phyloP scores from a whole-genome alignment of 2,329 filamentous ascomycete species.

The Keithomyces neogunnii region DNA sequence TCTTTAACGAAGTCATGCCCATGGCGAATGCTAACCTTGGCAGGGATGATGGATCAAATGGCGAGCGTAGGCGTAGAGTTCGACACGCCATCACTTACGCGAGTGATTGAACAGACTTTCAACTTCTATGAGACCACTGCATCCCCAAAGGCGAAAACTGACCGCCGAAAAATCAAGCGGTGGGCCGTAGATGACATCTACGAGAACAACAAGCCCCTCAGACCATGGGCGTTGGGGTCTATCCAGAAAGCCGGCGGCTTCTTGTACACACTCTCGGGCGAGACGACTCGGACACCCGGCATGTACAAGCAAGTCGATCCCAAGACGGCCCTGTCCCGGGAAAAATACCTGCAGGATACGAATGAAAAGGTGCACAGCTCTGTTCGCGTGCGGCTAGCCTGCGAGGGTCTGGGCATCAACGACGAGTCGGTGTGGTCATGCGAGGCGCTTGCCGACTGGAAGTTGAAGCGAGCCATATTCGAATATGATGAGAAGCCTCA shows the following conservation, averaged over 20 bases:
- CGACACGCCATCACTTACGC: slow-evolving; percentile 29
- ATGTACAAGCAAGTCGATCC: slow-evolving; percentile 37
- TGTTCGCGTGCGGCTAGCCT: slow-evolving; percentile 43
- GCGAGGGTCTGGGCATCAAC: slow-evolving; percentile 39
- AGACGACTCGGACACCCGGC: slow-evolving; percentile 36
- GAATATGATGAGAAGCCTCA: background rate
- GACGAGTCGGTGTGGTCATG: slow-evolving; percentile 40
- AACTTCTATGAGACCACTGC: slow-evolving; percentile 21
- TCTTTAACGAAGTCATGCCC: background rate
- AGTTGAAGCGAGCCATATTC: slow-evolving; percentile 24
- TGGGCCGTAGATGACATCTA: slow-evolving; percentile 44
- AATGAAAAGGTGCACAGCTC: slow-evolving; percentile 48
- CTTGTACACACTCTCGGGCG: slow-evolving; percentile 36
- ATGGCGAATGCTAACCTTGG: background rate
- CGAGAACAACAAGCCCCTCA: slow-evolving; percentile 35
- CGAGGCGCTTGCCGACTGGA: slow-evolving; percentile 36
- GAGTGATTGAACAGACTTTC: slow-evolving; percentile 28
- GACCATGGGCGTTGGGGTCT: slow-evolving; percentile 39
- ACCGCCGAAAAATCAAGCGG: slow-evolving; percentile 8
- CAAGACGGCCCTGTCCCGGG: slow-evolving; percentile 24
- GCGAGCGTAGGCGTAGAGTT: slow-evolving; percentile 43
- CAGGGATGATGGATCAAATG: slow-evolving; percentile 50
- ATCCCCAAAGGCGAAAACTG: slow-evolving; percentile 6
- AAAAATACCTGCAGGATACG: slow-evolving; percentile 38
- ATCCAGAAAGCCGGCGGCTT: slow-evolving; percentile 30